Evolutionary conservation across 176 grass and related monocot species (phyloP).

Genomic region (Puya raimondii): DNA sequence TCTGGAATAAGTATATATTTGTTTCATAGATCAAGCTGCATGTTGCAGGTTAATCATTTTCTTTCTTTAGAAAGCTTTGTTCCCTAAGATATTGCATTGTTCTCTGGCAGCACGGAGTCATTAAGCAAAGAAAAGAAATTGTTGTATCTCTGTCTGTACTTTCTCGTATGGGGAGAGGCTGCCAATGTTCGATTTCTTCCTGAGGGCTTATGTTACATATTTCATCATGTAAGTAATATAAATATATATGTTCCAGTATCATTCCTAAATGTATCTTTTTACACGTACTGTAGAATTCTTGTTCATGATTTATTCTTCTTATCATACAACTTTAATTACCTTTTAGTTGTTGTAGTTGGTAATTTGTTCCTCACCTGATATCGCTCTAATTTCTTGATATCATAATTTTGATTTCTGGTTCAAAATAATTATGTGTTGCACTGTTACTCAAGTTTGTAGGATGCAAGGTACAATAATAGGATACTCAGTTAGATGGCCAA

Average conservation of each 20-base stretch:
- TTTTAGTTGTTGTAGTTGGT: too few species aligned
- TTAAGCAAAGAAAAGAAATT: constrained; percentile 83
- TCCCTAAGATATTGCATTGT: constrained; percentile 15
- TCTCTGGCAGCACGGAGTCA: constrained; percentile 43
- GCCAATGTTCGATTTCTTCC: constrained; percentile 83
- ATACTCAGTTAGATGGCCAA: too few species aligned
- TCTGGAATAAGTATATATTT: constrained; percentile 66
- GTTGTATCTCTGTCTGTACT: constrained; percentile 84
- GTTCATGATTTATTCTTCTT: too few species aligned
- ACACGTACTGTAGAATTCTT: too few species aligned
- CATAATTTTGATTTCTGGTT: too few species aligned
- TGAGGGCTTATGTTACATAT: constrained; percentile 90
- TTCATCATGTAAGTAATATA: constrained; percentile 56
- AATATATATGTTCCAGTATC: constrained; percentile 4
- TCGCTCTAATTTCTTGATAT: too few species aligned
- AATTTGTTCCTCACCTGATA: too few species aligned
- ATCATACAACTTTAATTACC: too few species aligned
- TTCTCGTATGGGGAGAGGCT: constrained; percentile 98
- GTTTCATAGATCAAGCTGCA: not conserved
- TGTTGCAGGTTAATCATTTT: not conserved
- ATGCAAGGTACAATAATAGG: too few species aligned
- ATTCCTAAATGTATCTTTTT: constrained; percentile 13
- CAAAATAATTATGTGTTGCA: too few species aligned
- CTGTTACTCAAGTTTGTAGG: too few species aligned
- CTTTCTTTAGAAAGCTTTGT: constrained; percentile 8